A percentile compares a stretch with the other conserved stretches of the same genome.
phyloP scores from a whole-genome alignment of 176 grass and related monocot genomes.

The Oryza meridionalis region DNA sequence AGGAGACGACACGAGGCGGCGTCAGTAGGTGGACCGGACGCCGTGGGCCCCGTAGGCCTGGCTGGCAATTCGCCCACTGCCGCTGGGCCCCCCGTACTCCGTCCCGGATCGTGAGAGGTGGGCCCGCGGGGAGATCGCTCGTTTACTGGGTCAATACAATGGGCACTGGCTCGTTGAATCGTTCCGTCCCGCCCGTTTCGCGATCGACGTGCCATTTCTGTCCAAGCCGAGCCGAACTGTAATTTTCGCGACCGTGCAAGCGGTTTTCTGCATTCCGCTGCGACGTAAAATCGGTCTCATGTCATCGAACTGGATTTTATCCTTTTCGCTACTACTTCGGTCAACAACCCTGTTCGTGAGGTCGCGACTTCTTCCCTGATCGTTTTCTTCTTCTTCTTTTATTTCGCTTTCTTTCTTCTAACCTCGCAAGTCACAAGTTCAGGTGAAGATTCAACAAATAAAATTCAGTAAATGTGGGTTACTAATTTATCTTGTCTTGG shows the following conservation, averaged over 20 bases:
- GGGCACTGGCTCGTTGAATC: not conserved
- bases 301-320: not conserved
- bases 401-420: too few relatives aligned
- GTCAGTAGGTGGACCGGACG: constrained; percentile 3
- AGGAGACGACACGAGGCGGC: not conserved
- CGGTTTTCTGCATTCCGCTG: not conserved
- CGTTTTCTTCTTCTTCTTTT: too few relatives aligned
- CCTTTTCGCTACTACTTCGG: too few relatives aligned
- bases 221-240: too few relatives aligned
- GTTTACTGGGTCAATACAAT: not conserved
- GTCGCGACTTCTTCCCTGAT: too few relatives aligned
- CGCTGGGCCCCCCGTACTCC: not conserved
- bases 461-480: too few relatives aligned
- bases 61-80: not conserved
- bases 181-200: not conserved
- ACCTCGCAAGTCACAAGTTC: too few relatives aligned
- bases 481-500: too few relatives aligned
- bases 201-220: too few relatives aligned
- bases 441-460: too few relatives aligned
- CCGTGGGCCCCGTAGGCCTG: constrained; percentile 1
- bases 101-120: not conserved
- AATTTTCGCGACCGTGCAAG: not conserved
- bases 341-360: too few relatives aligned
- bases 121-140: not conserved
- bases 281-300: too few relatives aligned